Percentiles rank a stretch among this genome's conserved stretches.
Evolutionary conservation across 257 asterid species (phyloP).

Genomic region (Sherardia arvensis): DNA sequence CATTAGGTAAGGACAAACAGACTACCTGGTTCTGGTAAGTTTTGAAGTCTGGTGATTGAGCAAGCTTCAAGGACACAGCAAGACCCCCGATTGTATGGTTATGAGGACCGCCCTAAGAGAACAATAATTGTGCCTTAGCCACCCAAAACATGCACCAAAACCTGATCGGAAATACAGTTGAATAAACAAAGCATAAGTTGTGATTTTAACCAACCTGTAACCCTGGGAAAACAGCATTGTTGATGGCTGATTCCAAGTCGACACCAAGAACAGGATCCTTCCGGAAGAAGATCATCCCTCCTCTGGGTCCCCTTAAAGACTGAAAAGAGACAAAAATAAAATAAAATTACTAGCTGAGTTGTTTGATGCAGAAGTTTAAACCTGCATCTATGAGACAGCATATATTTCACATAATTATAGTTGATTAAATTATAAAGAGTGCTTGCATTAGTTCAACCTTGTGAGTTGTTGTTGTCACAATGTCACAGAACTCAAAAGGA

Average conservation of each 20-base stretch:
- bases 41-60: slow-evolving; percentile 68
- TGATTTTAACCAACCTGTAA: slow-evolving; percentile 51
- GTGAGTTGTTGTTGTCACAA: slow-evolving; percentile 92
- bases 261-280: slow-evolving; percentile 77
- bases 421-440: not conserved
- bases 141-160: not conserved
- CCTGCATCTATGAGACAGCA: not conserved
- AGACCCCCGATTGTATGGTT: slow-evolving; percentile 93
- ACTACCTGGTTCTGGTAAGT: slow-evolving; percentile 74
- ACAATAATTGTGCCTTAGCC: not conserved
- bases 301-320: slow-evolving; percentile 99
- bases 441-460: slow-evolving; percentile 36
- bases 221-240: slow-evolving; percentile 85
- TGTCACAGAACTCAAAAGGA: slow-evolving; percentile 91
- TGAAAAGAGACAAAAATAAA: slow-evolving; percentile 20
- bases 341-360: not conserved
- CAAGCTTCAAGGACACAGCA: slow-evolving; percentile 73
- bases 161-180: not conserved
- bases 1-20: slow-evolving; percentile 4
- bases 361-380: not conserved
- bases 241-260: slow-evolving; percentile 78
- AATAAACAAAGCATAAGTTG: not conserved
- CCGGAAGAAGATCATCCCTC: slow-evolving; percentile 96
- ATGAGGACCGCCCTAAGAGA: slow-evolving; percentile 83
- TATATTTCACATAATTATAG: not conserved